Percentiles rank a stretch among this genome's conserved stretches.
Evolutionary conservation across 495 filamentous ascomycete genomes (phyloP).

Genomic region (Parmelia sp.): DNA sequence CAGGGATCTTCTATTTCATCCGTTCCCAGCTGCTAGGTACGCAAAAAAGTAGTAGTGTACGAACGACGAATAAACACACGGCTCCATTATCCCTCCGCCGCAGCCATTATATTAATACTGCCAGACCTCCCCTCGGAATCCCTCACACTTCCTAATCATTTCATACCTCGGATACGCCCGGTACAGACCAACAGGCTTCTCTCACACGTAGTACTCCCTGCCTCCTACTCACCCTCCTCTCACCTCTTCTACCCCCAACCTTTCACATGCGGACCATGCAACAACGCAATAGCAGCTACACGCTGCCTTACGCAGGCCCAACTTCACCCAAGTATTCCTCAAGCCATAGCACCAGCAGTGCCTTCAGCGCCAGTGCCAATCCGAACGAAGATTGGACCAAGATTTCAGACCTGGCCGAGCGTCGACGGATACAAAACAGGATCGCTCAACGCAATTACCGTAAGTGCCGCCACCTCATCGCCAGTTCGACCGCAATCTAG

Average conservation of each 20-base stretch:
- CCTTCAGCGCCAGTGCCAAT: constrained; percentile 93
- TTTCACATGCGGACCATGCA: constrained; percentile 25
- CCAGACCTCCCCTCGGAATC: constrained; percentile 12
- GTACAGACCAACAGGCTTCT: constrained; percentile 4
- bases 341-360: constrained; percentile 77
- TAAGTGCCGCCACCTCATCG: constrained; percentile 46
- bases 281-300: constrained; percentile 23
- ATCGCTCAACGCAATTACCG: constrained; percentile 98
- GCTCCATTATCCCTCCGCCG: constrained; percentile 24
- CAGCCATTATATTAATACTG: constrained; percentile 25
- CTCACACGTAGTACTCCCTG: not conserved
- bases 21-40: constrained; percentile 20
- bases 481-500: constrained; percentile 2
- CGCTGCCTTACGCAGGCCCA: constrained; percentile 25
- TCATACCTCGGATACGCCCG: constrained; percentile 14
- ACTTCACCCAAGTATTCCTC: constrained; percentile 54
- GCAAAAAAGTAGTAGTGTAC: constrained; percentile 3
- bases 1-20: constrained; percentile 19
- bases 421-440: constrained; percentile 90
- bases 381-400: constrained; percentile 99
- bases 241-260: not conserved
- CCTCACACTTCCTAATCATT: constrained; percentile 4
- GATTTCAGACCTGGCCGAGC: constrained; percentile 94
- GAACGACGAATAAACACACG: constrained; percentile 21
- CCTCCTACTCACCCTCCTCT: not conserved